Evolutionary conservation across 306 rosid genomes (phyloP).

Genomic region (Clitoria ternatea): DNA sequence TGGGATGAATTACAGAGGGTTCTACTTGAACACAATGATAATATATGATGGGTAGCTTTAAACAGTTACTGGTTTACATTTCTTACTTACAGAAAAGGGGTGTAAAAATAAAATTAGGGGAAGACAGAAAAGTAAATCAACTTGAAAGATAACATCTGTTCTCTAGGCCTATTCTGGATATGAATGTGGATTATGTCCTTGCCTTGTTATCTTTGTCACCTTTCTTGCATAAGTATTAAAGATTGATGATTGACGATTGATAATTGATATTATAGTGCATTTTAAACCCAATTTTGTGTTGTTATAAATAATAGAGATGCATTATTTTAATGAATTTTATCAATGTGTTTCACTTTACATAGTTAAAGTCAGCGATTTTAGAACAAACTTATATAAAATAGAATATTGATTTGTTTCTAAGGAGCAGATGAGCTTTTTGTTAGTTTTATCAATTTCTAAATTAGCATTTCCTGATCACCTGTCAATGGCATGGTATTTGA

Average conservation of each 20-base stretch:
- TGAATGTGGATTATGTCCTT: background rate
- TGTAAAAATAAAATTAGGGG: background rate
- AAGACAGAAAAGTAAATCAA: background rate
- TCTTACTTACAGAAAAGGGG: background rate
- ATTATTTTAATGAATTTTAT: background rate
- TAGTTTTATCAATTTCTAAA: too few species aligned
- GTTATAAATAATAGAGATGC: background rate
- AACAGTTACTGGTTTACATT: conserved; percentile 1
- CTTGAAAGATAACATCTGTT: background rate
- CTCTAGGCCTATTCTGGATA: background rate
- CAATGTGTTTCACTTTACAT: background rate
- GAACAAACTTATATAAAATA: background rate
- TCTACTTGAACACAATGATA: background rate
- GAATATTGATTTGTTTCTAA: background rate
- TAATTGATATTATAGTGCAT: background rate
- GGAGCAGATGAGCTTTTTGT: background rate
- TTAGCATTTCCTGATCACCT: too few species aligned
- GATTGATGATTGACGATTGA: too few species aligned
- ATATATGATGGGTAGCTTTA: background rate
- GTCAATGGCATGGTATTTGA: background rate
- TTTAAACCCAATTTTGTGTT: background rate
- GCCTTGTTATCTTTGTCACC: background rate
- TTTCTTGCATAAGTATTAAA: too few species aligned
- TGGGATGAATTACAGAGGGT: background rate
- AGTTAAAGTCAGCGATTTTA: background rate